Base-by-base conservation (phyloP, 2,329 filamentous ascomycete genomes). In the Xylariaceae sp. region DNA sequence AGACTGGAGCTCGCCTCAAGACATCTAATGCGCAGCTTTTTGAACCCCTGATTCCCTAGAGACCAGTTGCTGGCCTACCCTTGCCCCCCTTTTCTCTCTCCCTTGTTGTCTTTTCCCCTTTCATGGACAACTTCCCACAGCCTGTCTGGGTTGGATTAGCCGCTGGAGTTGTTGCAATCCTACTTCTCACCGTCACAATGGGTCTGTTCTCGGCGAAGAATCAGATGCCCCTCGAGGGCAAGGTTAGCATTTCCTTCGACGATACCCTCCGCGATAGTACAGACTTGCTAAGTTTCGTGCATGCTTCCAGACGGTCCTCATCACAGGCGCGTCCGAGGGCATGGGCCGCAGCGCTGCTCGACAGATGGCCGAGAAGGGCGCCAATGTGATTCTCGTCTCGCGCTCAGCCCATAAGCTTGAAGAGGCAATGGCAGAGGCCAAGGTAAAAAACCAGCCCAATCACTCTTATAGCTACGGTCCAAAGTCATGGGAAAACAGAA, bases 271-370 rank as follows among this genome's bases (percentile, higher is more conserved):
- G n/a, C n/a, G n/a, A n/a, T n/a, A n/a, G n/a, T n/a, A 24, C 21
- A 7, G 21, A 24, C 21, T 24, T 24, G 21, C 6, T 24, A 11
- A 6, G 21, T 11, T 6, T 6, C 21, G 21, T 24, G n/a, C n/a
- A n/a, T 36, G 9, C 21, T 26, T 40, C 8, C 52, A 95, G 88
- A 95, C 89, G 2, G 73, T 94, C 36, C 70, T 97, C 39, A 70
- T 98, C 36, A 98, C 92, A 1, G 92, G 92, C 32, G 88, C 83
- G 21, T 96, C 92, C 0, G 86, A 96, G 58, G 92, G 92, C 41
- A 87, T 96, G 83, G 92, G 92, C 43, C 79, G 81, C 51, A 78
- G 79, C 36, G 77, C 82, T 14, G 88, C 83, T 4, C 73, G 78
- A 36, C 73, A 88, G 50, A 77, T 98, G 31, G 76, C 90, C 3